Evolutionary conservation across 2,329 filamentous ascomycete genomes (phyloP), one percentile per base, ranked within the genome.

Genomic region (Bretziella fagacearum): DNA sequence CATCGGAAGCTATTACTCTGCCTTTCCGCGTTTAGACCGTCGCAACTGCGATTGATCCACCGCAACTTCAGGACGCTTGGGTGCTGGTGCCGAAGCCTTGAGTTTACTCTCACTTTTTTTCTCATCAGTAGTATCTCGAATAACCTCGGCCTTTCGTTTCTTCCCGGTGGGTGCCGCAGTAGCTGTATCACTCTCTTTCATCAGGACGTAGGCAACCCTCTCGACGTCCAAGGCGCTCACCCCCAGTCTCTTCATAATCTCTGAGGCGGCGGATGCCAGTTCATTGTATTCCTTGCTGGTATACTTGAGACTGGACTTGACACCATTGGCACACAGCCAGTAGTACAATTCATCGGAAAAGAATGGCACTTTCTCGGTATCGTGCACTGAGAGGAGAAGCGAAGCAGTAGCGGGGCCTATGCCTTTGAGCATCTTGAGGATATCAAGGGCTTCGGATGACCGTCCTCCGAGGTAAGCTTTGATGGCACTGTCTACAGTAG

Each of bases 331-430:
- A 55, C 73, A 73, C 4, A 81, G 62, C 81, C 81, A 89, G 53
- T 77, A 71, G 57, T 78, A 89, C 3, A 79, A 69, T 60, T 91
- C 84, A 56, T 93, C 84, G 2, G 78, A 81, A 62, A 89, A 89
- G 66, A 89, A 89, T 1, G 82, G 70, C 42, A 78, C 67, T 10
- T 63, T 61, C 0, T 65, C 59, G 0, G 78, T 70, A 51, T 77
- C 69, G 53, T 77, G 71, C 3, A 81, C 73, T 3, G 78, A 72
- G 2, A 91, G 68, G 1, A 89, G 62, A 26, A 91, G 70, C 1
- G 81, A 84, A 0, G 81, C 83, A 1, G 83, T 89, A 6, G 84
- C 84, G 1, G 84, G 82, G 0, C 84, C 84, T 52, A 93, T 74
- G 27, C 84, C 84, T 52, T 69, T 78, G n/a, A 91, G 64, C 47